phyloP scores from a whole-genome alignment of 2,329 filamentous ascomycete genomes.

The Sordariomycetes sp. region DNA sequence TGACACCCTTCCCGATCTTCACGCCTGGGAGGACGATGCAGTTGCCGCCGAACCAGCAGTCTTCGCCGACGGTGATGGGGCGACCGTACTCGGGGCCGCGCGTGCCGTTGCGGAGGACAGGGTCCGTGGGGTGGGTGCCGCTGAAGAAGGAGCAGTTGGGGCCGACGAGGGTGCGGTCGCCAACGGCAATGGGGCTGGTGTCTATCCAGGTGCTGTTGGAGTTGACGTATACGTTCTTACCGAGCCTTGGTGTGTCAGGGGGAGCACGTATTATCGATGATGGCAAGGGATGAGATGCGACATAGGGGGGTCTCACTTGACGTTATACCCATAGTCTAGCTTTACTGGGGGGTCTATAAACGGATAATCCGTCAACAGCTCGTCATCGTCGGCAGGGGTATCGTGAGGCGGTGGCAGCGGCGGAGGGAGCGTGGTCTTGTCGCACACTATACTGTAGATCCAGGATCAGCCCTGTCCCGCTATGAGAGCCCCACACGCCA shows the following conservation, averaged over 20 bases:
- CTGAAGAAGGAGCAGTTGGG: conserved; percentile 70
- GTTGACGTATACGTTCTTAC: conserved; percentile 63
- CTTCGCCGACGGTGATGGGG: conserved; percentile 65
- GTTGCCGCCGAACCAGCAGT: conserved; percentile 71
- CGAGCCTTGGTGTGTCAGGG: conserved; percentile 35
- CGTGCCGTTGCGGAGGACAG: conserved; percentile 60
- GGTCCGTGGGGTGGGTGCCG: conserved; percentile 69
- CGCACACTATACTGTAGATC: conserved; percentile 39
- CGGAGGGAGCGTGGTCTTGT: conserved; percentile 54
- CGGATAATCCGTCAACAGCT: conserved; percentile 50
- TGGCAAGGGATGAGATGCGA: neutral
- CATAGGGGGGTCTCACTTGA: conserved; percentile 31
- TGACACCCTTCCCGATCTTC: conserved; percentile 63
- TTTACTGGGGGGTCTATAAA: conserved; percentile 61
- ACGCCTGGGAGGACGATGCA: conserved; percentile 65
- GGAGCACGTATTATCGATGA: conserved; percentile 3
- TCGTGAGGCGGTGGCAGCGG: conserved; percentile 41
- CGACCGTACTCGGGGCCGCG: conserved; percentile 65
- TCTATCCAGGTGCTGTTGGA: conserved; percentile 68
- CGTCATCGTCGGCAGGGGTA: conserved; percentile 43
- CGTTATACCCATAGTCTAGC: conserved; percentile 70
- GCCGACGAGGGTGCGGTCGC: conserved; percentile 66
- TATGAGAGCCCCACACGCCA: neutral
- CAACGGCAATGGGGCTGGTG: conserved; percentile 63
- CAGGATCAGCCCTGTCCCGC: neutral